phyloP scores from a whole-genome alignment of 177 flowering plant species.

The Vitis hybrid region DNA sequence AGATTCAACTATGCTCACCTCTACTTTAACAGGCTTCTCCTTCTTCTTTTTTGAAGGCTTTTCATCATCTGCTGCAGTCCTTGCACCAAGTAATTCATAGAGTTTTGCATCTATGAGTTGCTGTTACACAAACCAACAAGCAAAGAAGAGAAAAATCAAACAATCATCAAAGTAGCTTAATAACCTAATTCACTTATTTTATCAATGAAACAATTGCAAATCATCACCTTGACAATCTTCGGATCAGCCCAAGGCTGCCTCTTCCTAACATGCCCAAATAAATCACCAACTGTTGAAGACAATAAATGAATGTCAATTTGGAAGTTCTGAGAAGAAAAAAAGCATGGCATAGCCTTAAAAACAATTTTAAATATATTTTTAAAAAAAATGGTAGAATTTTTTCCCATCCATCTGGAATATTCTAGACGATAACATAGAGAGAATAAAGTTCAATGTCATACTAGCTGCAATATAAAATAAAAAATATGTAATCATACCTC shows the following conservation, averaged over 20 bases:
- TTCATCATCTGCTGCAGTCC: conserved; percentile 90
- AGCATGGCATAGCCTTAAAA: background rate
- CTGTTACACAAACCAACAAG: conserved; percentile 30
- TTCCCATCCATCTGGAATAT: no score
- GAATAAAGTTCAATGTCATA: no score
- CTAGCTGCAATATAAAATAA: no score
- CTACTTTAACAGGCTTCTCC: conserved; percentile 79
- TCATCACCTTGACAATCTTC: conserved; percentile 77
- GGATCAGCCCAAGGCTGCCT: conserved; percentile 94
- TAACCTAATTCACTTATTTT: background rate
- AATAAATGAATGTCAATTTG: no score
- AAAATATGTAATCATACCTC: no score
- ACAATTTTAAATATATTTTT: no score
- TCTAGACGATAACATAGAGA: no score
- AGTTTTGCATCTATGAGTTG: conserved; percentile 68
- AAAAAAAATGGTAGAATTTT: no score
- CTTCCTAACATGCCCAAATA: conserved; percentile 70
- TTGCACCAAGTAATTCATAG: conserved; percentile 76
- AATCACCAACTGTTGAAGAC: conserved; percentile 63
- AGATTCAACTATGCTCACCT: conserved; percentile 32
- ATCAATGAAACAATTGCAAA: background rate
- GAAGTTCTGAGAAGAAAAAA: background rate
- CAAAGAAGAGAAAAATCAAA: background rate
- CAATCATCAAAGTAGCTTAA: background rate
- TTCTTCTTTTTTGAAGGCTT: conserved; percentile 81